Percentiles rank a stretch among this genome's conserved stretches.
These are phyloP conservation scores for Pyricularia pennisetigena DNA, from an alignment of 2,329 filamentous ascomycete species.

Conservation along the genomic window DNA sequence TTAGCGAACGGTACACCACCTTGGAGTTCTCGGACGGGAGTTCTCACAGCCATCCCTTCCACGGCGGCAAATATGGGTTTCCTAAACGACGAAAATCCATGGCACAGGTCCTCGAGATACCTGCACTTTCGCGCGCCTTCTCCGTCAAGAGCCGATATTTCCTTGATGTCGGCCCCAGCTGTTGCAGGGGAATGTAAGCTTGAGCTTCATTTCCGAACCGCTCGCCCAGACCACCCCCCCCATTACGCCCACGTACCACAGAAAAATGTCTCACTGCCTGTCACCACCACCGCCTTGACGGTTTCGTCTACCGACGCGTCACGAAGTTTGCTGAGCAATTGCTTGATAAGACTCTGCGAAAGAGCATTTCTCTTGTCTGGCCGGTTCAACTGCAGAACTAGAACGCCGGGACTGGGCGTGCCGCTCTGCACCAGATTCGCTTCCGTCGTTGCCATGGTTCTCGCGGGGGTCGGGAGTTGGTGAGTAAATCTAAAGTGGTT, in stretches of 20 bases:
- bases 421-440: conserved; percentile 2
- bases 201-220: neutral
- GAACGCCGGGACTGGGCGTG: conserved; percentile 2
- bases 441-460: neutral
- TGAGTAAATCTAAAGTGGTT: neutral
- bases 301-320: neutral
- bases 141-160: conserved; percentile 19
- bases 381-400: conserved; percentile 3
- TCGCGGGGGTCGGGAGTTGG: neutral
- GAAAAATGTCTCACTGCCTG: conserved; percentile 2
- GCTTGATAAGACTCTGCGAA: conserved; percentile 1
- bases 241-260: neutral
- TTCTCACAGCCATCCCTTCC: conserved; percentile 37
- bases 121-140: conserved; percentile 15
- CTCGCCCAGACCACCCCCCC: neutral
- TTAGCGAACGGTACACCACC: neutral
- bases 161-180: conserved; percentile 25
- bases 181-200: neutral
- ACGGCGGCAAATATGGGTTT: conserved; percentile 41
- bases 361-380: conserved; percentile 5
- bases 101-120: conserved; percentile 29
- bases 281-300: conserved; percentile 3
- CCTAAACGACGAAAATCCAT: conserved; percentile 23
- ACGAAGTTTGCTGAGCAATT: neutral
- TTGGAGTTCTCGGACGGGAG: neutral